Conservation (phyloP, 2,329 filamentous ascomycete genomes). For the Microascus cirrosus region DNA sequence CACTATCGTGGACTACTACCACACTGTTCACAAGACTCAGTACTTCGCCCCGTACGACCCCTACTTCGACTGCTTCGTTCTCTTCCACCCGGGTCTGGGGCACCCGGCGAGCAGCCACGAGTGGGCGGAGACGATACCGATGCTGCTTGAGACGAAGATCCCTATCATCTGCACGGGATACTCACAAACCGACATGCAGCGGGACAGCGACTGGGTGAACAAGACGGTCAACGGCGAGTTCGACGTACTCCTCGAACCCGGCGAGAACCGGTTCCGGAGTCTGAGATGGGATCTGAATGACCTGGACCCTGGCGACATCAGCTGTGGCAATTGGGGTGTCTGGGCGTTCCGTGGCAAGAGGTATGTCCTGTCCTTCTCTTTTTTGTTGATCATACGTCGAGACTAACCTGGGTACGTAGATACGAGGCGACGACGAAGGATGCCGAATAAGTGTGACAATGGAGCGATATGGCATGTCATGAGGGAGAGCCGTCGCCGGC, state of each 20-base stretch:
- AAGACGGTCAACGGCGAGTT: constrained; percentile 83
- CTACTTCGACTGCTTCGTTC: constrained; percentile 94
- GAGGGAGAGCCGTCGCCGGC: background rate
- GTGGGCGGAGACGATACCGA: constrained; percentile 83
- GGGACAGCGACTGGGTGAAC: constrained; percentile 83
- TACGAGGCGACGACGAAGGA: constrained; percentile 54
- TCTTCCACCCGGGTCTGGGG: constrained; percentile 93
- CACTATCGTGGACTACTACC: constrained; percentile 96
- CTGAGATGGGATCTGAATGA: constrained; percentile 96
- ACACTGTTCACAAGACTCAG: constrained; percentile 84
- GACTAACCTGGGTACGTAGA: constrained; percentile 26
- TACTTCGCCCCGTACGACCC: constrained; percentile 92
- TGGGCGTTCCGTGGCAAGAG: constrained; percentile 98
- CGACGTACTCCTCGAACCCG: constrained; percentile 81
- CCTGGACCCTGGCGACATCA: constrained; percentile 84
- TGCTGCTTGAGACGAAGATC: constrained; percentile 88
- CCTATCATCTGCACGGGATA: constrained; percentile 93
- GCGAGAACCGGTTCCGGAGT: constrained; percentile 90
- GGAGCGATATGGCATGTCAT: background rate
- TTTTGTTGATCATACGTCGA: background rate
- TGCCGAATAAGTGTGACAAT: constrained; percentile 5
- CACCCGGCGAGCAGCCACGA: constrained; percentile 90
- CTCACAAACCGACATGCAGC: constrained; percentile 87
- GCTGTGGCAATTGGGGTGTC: constrained; percentile 91
- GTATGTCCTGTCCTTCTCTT: constrained; percentile 34